Evolutionary conservation across 352 stramenopile species (phyloP).

Genomic region (Phytophthora fragariae): DNA sequence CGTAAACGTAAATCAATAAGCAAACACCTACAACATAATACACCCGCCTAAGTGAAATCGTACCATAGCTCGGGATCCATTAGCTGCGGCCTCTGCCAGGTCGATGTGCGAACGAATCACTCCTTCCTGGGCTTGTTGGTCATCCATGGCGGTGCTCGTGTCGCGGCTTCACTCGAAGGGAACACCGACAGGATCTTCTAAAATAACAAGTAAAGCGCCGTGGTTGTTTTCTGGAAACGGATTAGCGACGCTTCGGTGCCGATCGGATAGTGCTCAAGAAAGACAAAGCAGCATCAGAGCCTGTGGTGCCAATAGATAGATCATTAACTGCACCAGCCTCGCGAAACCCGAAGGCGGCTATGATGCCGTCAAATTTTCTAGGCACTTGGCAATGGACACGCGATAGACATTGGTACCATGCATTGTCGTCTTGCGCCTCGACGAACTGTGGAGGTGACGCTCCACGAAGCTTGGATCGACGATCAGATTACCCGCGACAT

Average conservation of each 20-base stretch:
- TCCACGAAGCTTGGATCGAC: slow-evolving; percentile 87
- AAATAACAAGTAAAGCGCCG: slow-evolving; percentile 5
- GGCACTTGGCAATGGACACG: slow-evolving; percentile 65
- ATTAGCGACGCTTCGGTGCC: slow-evolving; percentile 30
- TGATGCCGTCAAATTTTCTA: slow-evolving; percentile 56
- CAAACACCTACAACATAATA: not conserved
- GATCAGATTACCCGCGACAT: slow-evolving; percentile 79
- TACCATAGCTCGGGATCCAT: slow-evolving; percentile 69
- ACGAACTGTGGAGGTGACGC: slow-evolving; percentile 72
- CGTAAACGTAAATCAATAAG: not conserved
- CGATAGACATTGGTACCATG: slow-evolving; percentile 76
- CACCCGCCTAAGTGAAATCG: not conserved
- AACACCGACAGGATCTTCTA: not conserved
- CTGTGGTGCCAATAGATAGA: slow-evolving; percentile 24
- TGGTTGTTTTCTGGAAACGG: slow-evolving; percentile 18
- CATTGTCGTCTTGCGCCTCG: slow-evolving; percentile 70
- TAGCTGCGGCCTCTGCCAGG: slow-evolving; percentile 68
- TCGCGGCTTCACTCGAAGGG: not conserved
- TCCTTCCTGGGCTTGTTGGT: slow-evolving; percentile 49
- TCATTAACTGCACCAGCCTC: slow-evolving; percentile 1
- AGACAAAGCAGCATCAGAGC: not conserved
- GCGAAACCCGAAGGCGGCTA: slow-evolving; percentile 8
- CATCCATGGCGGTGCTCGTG: slow-evolving; percentile 32
- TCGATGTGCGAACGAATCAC: slow-evolving; percentile 71
- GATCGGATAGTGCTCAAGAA: not conserved